phyloP scores from a whole-genome alignment of 2,329 filamentous ascomycete species.

The Emmonsiellopsis sp. region DNA sequence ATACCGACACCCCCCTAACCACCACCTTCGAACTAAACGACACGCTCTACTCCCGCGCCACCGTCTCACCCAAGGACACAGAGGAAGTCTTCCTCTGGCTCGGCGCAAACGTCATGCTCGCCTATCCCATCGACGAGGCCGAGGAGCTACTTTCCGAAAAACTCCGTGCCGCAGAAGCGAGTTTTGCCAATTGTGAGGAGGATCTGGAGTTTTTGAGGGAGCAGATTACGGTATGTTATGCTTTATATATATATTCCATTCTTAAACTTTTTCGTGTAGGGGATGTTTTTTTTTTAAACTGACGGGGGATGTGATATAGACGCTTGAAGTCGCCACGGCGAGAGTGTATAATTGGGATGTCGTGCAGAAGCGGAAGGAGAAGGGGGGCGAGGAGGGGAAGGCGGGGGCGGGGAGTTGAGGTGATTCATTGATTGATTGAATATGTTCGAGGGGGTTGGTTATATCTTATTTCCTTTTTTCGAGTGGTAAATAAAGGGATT shows the following conservation, averaged over 20 bases:
- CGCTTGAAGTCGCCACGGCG: slow-evolving; percentile 90
- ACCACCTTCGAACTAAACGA: slow-evolving; percentile 96
- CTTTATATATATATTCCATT: slow-evolving; percentile 2
- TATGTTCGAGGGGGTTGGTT: not conserved
- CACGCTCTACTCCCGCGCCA: slow-evolving; percentile 83
- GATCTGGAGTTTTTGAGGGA: slow-evolving; percentile 91
- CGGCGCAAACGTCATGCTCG: slow-evolving; percentile 96
- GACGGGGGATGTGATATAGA: slow-evolving; percentile 44
- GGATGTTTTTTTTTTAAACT: not conserved
- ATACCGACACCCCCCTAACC: slow-evolving; percentile 55
- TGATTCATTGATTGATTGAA: not conserved
- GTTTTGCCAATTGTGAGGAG: slow-evolving; percentile 81
- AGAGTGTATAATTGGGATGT: slow-evolving; percentile 99
- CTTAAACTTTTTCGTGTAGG: not conserved
- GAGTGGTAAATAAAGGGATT: not conserved
- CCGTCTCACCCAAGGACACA: slow-evolving; percentile 59
- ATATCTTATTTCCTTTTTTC: not conserved
- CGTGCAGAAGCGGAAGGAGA: slow-evolving; percentile 87
- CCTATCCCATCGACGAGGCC: slow-evolving; percentile 85
- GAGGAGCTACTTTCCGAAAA: slow-evolving; percentile 69
- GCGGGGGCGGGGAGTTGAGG: slow-evolving; percentile 1
- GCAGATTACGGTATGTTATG: slow-evolving; percentile 73
- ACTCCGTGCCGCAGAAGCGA: slow-evolving; percentile 67
- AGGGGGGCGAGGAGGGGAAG: slow-evolving; percentile 36
- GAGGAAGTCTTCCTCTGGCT: slow-evolving; percentile 95